Evolutionary conservation across 257 asterid genomes (phyloP).

Genomic region (Jasminum sambac): DNA sequence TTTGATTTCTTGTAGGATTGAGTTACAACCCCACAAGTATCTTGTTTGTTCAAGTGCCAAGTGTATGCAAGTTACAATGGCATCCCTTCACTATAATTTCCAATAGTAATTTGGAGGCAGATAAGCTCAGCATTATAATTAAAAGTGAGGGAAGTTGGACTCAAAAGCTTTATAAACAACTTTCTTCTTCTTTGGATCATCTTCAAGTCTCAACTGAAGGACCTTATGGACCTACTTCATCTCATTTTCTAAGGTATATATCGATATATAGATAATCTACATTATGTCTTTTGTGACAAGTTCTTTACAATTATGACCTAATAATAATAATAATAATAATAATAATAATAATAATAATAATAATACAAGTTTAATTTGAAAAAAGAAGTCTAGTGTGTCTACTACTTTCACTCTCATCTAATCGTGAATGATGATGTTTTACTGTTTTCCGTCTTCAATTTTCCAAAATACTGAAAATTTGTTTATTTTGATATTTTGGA

Average conservation of each 20-base stretch:
- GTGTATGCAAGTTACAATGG: slow-evolving; percentile 41
- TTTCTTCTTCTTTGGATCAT: slow-evolving; percentile 28
- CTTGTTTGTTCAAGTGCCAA: slow-evolving; percentile 32
- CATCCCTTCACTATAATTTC: slow-evolving; percentile 43
- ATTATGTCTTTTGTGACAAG: not conserved
- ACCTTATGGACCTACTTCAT: slow-evolving; percentile 45
- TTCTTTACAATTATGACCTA: too few species aligned
- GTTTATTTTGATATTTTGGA: too few species aligned
- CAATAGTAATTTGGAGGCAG: slow-evolving; percentile 31
- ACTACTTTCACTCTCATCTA: not conserved
- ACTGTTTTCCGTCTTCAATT: too few species aligned
- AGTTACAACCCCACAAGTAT: slow-evolving; percentile 30
- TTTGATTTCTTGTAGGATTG: slow-evolving; percentile 18
- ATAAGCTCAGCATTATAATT: slow-evolving; percentile 31
- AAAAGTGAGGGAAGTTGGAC: slow-evolving; percentile 38
- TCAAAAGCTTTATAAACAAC: slow-evolving; percentile 27
- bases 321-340: too few species aligned
- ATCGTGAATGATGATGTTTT: not conserved
- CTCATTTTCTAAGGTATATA: slow-evolving; percentile 30
- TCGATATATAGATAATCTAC: not conserved
- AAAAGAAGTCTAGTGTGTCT: too few species aligned
- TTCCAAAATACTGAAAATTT: too few species aligned
- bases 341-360: too few species aligned
- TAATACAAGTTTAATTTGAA: too few species aligned
- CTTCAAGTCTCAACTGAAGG: slow-evolving; percentile 34